Conservation (phyloP, 2,329 filamentous ascomycete species). For the Colletotrichum chrysophilum region DNA sequence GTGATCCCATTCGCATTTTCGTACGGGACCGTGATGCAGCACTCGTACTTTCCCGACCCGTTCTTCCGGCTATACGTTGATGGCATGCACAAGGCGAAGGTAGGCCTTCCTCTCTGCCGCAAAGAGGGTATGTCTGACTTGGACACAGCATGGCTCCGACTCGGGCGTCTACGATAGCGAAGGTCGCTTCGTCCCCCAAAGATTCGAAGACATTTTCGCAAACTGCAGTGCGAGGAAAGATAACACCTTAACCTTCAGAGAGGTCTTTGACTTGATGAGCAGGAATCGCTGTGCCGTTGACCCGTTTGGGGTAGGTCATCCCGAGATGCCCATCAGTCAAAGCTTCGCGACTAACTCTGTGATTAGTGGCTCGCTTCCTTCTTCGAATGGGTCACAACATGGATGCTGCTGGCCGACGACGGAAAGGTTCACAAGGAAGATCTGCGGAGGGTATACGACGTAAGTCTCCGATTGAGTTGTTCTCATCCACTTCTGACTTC, state of each 20-base stretch:
- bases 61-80: conserved; percentile 36
- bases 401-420: conserved; percentile 57
- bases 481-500: too few species aligned
- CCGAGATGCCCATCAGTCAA: rapidly evolving
- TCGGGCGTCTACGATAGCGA: conserved; percentile 49
- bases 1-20: conserved; percentile 46
- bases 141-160: conserved; percentile 46
- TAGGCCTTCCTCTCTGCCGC: background rate
- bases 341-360: background rate
- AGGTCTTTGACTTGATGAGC: conserved; percentile 37
- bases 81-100: conserved; percentile 42
- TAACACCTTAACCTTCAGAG: conserved; percentile 37
- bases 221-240: conserved; percentile 43
- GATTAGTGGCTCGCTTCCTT: conserved; percentile 21
- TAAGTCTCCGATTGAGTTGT: conserved; percentile 21
- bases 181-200: conserved; percentile 49
- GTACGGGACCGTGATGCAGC: conserved; percentile 42
- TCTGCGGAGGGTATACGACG: conserved; percentile 55
- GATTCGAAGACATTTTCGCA: conserved; percentile 51
- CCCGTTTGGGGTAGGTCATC: conserved; percentile 42
- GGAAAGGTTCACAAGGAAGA: conserved; percentile 62
- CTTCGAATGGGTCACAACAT: conserved; percentile 49
- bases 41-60: conserved; percentile 36
- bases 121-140: too few species aligned
- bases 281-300: conserved; percentile 43